phyloP scores from a whole-genome alignment of 2,329 filamentous ascomycete genomes.

The Polychaeton citri region DNA sequence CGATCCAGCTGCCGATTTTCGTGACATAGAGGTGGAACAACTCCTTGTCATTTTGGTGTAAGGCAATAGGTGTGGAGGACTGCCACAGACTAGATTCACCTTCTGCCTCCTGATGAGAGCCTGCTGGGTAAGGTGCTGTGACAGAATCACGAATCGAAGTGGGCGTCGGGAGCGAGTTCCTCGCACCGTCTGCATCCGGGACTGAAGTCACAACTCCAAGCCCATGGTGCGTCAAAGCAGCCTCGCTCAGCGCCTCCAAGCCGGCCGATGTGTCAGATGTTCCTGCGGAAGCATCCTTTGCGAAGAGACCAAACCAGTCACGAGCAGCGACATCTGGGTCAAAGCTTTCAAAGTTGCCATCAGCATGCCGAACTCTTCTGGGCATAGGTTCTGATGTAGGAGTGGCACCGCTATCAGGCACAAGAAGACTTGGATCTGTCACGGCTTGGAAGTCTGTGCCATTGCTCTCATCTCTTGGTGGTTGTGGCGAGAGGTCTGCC shows the following conservation, averaged over 20 bases:
- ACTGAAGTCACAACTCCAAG: too few species aligned
- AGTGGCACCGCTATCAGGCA: too few species aligned
- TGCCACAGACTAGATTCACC: conserved; percentile 9
- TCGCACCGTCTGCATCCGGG: too few species aligned
- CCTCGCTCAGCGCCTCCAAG: conserved; percentile 12
- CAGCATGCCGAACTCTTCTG: conserved; percentile 8
- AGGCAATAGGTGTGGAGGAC: conserved; percentile 10
- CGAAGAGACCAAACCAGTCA: conserved; percentile 36
- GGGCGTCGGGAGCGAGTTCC: too few species aligned
- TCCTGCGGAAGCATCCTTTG: conserved; percentile 27
- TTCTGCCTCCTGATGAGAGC: neutral
- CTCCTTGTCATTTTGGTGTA: conserved; percentile 24
- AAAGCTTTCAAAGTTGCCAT: conserved; percentile 16
- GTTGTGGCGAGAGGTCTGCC: conserved; percentile 2
- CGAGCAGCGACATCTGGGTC: conserved; percentile 30
- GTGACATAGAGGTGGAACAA: conserved; percentile 28
- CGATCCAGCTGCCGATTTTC: conserved; percentile 26
- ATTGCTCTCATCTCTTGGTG: neutral
- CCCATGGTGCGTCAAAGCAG: conserved; percentile 8
- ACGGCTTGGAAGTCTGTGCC: conserved; percentile 1
- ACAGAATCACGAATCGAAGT: too few species aligned
- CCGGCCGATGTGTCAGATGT: conserved; percentile 3
- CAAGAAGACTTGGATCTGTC: conserved; percentile 2
- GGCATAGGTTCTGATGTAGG: conserved; percentile 3
- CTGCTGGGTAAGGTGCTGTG: too few species aligned